phyloP scores from a whole-genome alignment of 2,329 filamentous ascomycete species.

The Botrytis aclada region DNA sequence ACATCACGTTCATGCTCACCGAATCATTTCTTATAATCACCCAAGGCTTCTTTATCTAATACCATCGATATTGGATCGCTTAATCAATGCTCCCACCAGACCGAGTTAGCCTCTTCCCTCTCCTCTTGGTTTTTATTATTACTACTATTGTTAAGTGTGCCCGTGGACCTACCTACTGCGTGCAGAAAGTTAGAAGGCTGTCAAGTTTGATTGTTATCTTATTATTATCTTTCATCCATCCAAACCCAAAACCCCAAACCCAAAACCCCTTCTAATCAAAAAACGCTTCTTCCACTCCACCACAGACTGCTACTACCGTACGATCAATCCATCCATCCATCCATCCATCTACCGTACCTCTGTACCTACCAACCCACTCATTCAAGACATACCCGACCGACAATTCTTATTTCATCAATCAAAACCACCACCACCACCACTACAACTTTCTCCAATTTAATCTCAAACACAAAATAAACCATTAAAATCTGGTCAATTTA shows the following conservation, averaged over 20 bases:
- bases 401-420: background rate
- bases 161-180: background rate
- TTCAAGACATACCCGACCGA: background rate
- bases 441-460: background rate
- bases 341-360: no score
- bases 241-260: background rate
- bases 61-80: background rate
- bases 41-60: conserved; percentile 1
- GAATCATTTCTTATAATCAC: background rate
- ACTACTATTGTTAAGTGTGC: no score
- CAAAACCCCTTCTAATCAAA: background rate
- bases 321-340: no score
- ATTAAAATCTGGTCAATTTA: background rate
- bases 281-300: background rate
- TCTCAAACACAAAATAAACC: background rate
- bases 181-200: background rate
- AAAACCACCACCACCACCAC: background rate
- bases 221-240: background rate
- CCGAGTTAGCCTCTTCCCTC: background rate
- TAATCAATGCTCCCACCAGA: background rate
- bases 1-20: background rate
- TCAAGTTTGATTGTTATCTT: background rate
- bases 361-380: background rate
- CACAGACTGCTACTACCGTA: background rate
- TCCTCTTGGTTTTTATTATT: background rate